Evolutionary conservation across 805 yeast species (phyloP), one percentile per base, ranked within the genome.

Genomic region (Wickerhamomyces strasburgensis): DNA sequence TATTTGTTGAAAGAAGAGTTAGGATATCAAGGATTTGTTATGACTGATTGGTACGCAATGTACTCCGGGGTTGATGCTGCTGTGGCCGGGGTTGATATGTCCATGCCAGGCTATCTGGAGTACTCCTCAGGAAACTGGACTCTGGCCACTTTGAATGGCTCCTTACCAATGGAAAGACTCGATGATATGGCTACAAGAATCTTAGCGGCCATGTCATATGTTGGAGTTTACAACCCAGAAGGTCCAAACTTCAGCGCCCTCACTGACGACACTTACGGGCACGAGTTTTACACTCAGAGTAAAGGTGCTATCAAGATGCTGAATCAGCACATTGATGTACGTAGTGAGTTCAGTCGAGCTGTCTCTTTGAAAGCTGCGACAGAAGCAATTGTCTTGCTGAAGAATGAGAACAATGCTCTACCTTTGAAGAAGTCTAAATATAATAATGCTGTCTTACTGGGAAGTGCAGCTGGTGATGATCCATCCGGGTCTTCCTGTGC

Each of bases 401-500:
- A 75, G 49, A 77, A 77, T 49, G 75, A 74, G 14, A 45, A 56
- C 21, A 40, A 48, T 18, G 39, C 70, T 4, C 58, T 74, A 38
- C 83, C 83, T 3, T 60, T 78, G 32, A 47, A 56, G 18, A 80
- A 75, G 29, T 47, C 58, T 19, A 65, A 61, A 40, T 37, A 46
- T 8, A 65, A 68, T 37, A 61, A 52, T 10, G 59, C 68, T 31
- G 75, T 74, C 2, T 65, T 78, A 15, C 70, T 77, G 44, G 83
- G 84, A 3, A 78, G 79, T 17, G 73, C 71, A 42, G 80, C 74
- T 19, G 70, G 51, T 28, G 58, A 72, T 7, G 67, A 67, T 33
- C 65, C 60, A 37, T 66, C 70, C 19, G 81, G 82, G 38, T 80
- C 81, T 33, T 80, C 80, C 4, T 74, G 79, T 19, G 77, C 80